Conservation (phyloP, 2,329 filamentous ascomycete genomes). For the Monilinia laxa region DNA sequence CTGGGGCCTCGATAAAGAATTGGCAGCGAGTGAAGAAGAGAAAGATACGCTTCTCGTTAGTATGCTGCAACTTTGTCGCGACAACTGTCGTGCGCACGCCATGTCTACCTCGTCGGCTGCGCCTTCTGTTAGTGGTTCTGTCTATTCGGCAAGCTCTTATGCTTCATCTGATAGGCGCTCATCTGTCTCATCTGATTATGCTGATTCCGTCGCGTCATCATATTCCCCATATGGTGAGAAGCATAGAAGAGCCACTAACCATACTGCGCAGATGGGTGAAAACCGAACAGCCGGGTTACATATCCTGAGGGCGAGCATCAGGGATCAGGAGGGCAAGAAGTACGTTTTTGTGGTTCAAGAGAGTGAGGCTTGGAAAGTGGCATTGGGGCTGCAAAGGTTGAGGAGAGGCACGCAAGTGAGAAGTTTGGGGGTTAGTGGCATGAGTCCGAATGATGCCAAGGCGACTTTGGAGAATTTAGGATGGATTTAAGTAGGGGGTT, state of each 20-base stretch:
- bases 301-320: conserved; percentile 61
- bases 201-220: conserved; percentile 36
- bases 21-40: conserved; percentile 55
- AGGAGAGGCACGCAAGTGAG: conserved; percentile 60
- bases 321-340: conserved; percentile 65
- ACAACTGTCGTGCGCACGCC: conserved; percentile 55
- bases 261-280: conserved; percentile 49
- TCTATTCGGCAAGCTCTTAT: conserved; percentile 42
- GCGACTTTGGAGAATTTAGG: conserved; percentile 58
- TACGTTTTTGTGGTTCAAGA: conserved; percentile 65
- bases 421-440: conserved; percentile 57
- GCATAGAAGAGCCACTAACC: conserved; percentile 33
- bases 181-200: conserved; percentile 36
- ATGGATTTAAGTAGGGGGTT: conserved; percentile 37
- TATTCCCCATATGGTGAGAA: conserved; percentile 23
- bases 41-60: conserved; percentile 64
- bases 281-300: conserved; percentile 58
- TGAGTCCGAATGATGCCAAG: conserved; percentile 55
- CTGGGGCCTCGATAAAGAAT: conserved; percentile 45
- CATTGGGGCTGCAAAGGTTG: conserved; percentile 59
- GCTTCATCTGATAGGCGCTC: conserved; percentile 34
- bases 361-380: conserved; percentile 67
- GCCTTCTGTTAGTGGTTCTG: conserved; percentile 45
- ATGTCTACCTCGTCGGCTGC: conserved; percentile 42
- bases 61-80: conserved; percentile 63